Evolutionary conservation across 768 basidiomycete species (phyloP).

Genomic region (Pulveroboletus sp.): DNA sequence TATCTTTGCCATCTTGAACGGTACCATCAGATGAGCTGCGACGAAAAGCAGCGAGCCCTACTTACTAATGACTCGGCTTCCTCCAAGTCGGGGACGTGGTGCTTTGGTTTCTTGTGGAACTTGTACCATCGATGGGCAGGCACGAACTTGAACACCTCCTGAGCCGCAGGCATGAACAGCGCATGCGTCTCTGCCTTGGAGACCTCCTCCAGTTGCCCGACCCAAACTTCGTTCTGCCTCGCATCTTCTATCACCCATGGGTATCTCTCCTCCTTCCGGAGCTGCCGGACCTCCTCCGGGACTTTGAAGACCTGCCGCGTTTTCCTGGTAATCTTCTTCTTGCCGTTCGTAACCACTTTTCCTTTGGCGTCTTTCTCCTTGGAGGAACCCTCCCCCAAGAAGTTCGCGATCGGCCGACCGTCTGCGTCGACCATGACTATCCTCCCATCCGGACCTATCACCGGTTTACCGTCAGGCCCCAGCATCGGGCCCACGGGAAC

Average conservation of each 20-base stretch:
- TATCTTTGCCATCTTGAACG: constrained; percentile 35
- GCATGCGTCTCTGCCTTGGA: constrained; percentile 67
- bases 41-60: background rate
- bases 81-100: constrained; percentile 63
- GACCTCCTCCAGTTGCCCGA: constrained; percentile 77
- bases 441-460: constrained; percentile 71
- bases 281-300: constrained; percentile 70
- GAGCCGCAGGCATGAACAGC: constrained; percentile 80
- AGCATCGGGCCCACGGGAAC: constrained; percentile 69
- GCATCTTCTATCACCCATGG: constrained; percentile 92
- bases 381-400: constrained; percentile 29
- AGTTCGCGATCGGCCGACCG: constrained; percentile 57
- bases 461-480: constrained; percentile 80
- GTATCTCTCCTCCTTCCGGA: constrained; percentile 81
- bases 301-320: constrained; percentile 79
- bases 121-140: constrained; percentile 90
- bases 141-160: constrained; percentile 83
- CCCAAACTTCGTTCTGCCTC: constrained; percentile 68
- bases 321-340: constrained; percentile 80
- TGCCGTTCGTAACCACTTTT: constrained; percentile 43
- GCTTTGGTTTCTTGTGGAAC: constrained; percentile 81
- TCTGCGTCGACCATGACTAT: constrained; percentile 81
- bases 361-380: constrained; percentile 40
- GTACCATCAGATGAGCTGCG: background rate
- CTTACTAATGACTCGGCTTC: constrained; percentile 66